Base-by-base conservation (phyloP, 371 early-diverging fungal species). In the Massospora cicadina region DNA sequence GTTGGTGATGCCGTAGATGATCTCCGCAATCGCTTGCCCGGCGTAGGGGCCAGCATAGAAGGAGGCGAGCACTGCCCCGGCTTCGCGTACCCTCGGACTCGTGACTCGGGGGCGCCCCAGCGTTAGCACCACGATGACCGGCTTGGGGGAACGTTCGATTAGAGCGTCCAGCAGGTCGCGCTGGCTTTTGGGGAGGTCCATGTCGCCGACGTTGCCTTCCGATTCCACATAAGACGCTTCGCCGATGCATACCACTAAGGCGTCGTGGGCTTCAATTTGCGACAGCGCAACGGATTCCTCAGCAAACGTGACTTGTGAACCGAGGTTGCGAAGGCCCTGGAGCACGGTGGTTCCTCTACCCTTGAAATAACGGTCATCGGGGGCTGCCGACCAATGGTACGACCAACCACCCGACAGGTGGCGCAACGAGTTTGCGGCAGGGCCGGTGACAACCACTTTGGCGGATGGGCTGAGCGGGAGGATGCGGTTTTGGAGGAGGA, bases 21-120 rank as follows among this genome's bases (percentile, higher is more conserved):
- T 68, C 32, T 81, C 77, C n/a, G 80, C 76, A 53, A 76, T 70
- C 0, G 84, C 80, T 31, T 68, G 67, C 53, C 83, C 85, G 31
- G 76, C 81, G 71, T 79, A 80, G 17, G 80, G 76, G 24, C 82
- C 85, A 2, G 85, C 83, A 33, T 81, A 66, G 43, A 79, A 80
- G 0, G 79, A 70, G 65, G 73, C 73, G 1, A 85, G 65, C 2
- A 83, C 67, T 0, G 79, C 79, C 28, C 73, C 68, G 5, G 79
- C 79, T 0, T 68, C 30, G 0, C 72, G 73, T 26, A 67, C 69
- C 12, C 75, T 68, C 2, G 75, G 71, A 28, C 72, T 65, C 1
- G 83, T 64, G 13, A 76, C 74, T 31, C 82, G 75, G 0, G 85
- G 85, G 1, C 85, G 78, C 17, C 81, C 82, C 58, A 78, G 76